phyloP scores from a whole-genome alignment of 805 yeast genomes.

The Hermanozyma aechmeae region DNA sequence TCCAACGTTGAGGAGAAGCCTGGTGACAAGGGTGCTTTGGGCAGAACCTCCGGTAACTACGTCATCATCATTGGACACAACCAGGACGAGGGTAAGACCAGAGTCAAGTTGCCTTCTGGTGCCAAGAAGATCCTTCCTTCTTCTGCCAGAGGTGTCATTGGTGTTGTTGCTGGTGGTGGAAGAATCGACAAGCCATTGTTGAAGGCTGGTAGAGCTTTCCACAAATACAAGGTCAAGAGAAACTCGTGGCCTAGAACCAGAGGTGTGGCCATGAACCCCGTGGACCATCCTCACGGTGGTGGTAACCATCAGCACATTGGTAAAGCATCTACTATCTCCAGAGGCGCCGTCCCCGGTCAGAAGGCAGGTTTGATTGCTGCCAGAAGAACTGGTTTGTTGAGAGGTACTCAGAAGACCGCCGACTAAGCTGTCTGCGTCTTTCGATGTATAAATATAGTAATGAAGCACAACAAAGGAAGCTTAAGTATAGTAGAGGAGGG shows the following conservation, averaged over 20 bases:
- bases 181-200: conserved; percentile 5
- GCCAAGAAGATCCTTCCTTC: conserved; percentile 4
- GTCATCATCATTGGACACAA: conserved; percentile 5
- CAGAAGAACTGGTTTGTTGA: conserved; percentile 30
- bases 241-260: conserved; percentile 4
- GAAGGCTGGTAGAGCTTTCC: conserved; percentile 5
- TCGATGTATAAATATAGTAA: no score
- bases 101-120: conserved; percentile 6
- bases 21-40: conserved; percentile 5
- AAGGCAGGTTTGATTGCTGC: conserved; percentile 32
- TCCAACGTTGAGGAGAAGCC: conserved; percentile 5
- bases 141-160: conserved; percentile 5
- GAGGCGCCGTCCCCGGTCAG: conserved; percentile 33
- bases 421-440: conserved; percentile 16
- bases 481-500: no score
- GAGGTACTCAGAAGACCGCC: conserved; percentile 30
- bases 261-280: conserved; percentile 6
- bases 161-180: conserved; percentile 5
- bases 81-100: conserved; percentile 5
- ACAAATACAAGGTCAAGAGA: conserved; percentile 5
- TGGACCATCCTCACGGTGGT: conserved; percentile 6
- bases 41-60: conserved; percentile 5
- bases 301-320: conserved; percentile 27
- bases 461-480: no score
- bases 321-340: conserved; percentile 31